These are phyloP conservation scores for Pythium myriotylum DNA, from an alignment of 352 stramenopile genomes.

Conservation along the genomic window DNA sequence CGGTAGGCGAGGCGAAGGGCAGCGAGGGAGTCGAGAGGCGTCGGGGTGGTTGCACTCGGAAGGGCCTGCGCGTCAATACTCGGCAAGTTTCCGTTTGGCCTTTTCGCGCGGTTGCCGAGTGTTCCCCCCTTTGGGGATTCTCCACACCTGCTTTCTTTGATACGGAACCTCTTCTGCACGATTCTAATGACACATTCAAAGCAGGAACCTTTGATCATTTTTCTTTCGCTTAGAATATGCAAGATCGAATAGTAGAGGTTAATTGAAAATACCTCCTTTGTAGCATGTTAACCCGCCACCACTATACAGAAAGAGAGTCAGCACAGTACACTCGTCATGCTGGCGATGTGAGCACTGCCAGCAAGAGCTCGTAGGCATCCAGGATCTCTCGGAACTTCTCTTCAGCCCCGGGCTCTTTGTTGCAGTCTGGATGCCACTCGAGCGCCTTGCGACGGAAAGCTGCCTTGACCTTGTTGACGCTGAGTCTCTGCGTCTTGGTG, in stretches of 20 bases:
- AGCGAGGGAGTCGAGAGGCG: not conserved
- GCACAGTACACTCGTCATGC: conserved; percentile 1
- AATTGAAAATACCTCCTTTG: conserved; percentile 12
- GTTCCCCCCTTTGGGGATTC: conserved; percentile 2
- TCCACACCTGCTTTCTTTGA: not conserved
- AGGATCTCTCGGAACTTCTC: conserved; percentile 88
- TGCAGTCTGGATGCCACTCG: conserved; percentile 94
- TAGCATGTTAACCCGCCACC: conserved; percentile 21
- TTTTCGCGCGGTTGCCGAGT: not conserved
- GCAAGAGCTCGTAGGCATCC: conserved; percentile 87
- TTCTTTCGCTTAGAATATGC: no score
- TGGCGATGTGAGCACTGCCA: conserved; percentile 26
- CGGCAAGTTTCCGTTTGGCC: conserved; percentile 2
- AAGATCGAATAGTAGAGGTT: conserved; percentile 8
- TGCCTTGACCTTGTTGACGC: conserved; percentile 42
- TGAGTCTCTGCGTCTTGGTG: conserved; percentile 2
- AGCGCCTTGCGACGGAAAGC: conserved; percentile 77
- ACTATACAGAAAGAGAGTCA: conserved; percentile 6
- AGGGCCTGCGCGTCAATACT: no score
- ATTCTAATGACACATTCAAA: conserved; percentile 22
- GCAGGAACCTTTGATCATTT: conserved; percentile 1
- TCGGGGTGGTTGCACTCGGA: not conserved
- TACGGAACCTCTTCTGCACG: conserved; percentile 3
- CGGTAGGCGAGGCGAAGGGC: not conserved
- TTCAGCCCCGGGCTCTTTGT: conserved; percentile 68